Percentiles rank a stretch among this genome's conserved stretches.
Evolutionary conservation across 176 grass and related monocot species (phyloP).

Genomic region (Avena eriantha): DNA sequence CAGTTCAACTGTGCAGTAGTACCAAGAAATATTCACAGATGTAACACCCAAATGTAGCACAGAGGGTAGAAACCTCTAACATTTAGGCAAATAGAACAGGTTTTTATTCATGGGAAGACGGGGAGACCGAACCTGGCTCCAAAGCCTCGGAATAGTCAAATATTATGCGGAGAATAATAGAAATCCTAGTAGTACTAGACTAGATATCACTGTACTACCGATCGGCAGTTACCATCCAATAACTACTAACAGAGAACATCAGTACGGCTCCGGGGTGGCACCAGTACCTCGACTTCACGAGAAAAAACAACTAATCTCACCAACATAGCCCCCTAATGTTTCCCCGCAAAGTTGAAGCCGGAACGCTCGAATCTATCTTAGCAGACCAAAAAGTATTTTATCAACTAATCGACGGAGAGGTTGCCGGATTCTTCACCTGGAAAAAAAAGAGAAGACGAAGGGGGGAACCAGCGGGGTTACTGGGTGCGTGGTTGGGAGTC

Average conservation of each 20-base stretch:
- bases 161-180: background rate
- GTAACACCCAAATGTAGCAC: background rate
- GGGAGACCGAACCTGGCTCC: background rate
- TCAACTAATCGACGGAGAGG: background rate
- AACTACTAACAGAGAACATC: background rate
- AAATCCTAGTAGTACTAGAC: background rate
- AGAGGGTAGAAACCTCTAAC: background rate
- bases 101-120: background rate
- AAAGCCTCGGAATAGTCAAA: background rate
- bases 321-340: background rate
- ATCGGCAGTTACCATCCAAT: background rate
- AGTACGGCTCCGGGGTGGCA: background rate
- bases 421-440: constrained; percentile 11
- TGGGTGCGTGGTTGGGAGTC: constrained; percentile 5
- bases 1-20: background rate
- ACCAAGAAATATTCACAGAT: background rate
- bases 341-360: background rate
- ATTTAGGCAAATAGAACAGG: background rate
- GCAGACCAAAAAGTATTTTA: background rate
- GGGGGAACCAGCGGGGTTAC: constrained; percentile 20
- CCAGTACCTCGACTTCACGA: background rate
- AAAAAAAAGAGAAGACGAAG: background rate
- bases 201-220: background rate
- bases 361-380: constrained; percentile 21
- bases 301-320: background rate